Evolutionary conservation across 2,329 filamentous ascomycete genomes (phyloP).

Genomic region (Fonsecaea erecta): DNA sequence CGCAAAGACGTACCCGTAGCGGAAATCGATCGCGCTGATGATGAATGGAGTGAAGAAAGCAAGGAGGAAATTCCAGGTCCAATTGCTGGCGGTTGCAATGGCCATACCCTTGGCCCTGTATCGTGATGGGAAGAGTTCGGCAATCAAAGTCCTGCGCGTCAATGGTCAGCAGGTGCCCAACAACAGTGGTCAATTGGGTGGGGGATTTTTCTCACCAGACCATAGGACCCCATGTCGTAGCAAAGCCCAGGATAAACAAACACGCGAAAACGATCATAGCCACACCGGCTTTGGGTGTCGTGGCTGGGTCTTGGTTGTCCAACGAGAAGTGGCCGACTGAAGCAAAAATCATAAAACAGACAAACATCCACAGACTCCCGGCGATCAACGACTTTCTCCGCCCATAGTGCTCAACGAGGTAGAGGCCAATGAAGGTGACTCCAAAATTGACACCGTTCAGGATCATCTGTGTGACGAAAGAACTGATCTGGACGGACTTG

Average conservation of each 20-base stretch:
- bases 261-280: constrained; percentile 75
- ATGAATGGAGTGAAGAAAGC: constrained; percentile 84
- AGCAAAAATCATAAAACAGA: constrained; percentile 70
- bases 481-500: constrained; percentile 48
- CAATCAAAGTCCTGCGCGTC: constrained; percentile 34
- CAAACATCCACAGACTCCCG: constrained; percentile 70
- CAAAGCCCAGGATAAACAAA: constrained; percentile 75
- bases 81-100: constrained; percentile 67
- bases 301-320: constrained; percentile 46
- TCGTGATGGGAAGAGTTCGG: constrained; percentile 52
- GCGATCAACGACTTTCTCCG: constrained; percentile 70
- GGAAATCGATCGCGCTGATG: constrained; percentile 71
- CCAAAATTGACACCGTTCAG: constrained; percentile 69
- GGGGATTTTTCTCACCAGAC: background rate
- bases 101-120: constrained; percentile 47
- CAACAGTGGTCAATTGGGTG: background rate
- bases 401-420: constrained; percentile 69
- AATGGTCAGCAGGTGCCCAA: background rate
- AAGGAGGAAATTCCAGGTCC: constrained; percentile 76
- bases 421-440: constrained; percentile 65
- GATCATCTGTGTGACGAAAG: constrained; percentile 66
- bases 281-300: constrained; percentile 64
- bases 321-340: constrained; percentile 49
- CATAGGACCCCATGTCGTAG: constrained; percentile 61
- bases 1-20: constrained; percentile 79